These are phyloP conservation scores for Aspergillus felis DNA, from an alignment of 2,329 filamentous ascomycete genomes.

Conservation along the genomic window DNA sequence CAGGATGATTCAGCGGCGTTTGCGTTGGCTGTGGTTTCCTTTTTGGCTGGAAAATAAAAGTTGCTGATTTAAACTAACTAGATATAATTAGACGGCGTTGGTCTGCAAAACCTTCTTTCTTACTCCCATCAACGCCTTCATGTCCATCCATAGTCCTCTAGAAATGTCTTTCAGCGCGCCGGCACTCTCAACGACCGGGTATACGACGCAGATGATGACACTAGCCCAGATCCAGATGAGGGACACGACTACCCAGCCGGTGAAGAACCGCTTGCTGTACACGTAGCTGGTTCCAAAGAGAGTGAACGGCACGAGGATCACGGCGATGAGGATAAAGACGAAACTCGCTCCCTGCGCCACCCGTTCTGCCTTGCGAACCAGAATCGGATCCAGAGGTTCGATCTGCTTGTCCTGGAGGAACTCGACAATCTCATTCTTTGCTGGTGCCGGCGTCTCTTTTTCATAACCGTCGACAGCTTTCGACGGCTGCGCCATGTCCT, in stretches of 20 bases:
- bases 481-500: not conserved
- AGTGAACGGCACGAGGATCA: slow-evolving; percentile 39
- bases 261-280: slow-evolving; percentile 34
- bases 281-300: slow-evolving; percentile 38
- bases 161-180: slow-evolving; percentile 27
- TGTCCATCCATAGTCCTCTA: slow-evolving; percentile 15
- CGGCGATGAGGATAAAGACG: slow-evolving; percentile 33
- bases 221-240: slow-evolving; percentile 42
- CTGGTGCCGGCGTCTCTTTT: slow-evolving; percentile 12
- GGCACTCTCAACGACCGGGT: slow-evolving; percentile 37
- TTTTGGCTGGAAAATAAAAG: not conserved
- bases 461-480: not conserved
- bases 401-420: slow-evolving; percentile 39
- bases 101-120: not conserved
- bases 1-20: not conserved
- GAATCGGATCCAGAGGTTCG: slow-evolving; percentile 40
- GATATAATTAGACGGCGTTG: not conserved
- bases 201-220: slow-evolving; percentile 37
- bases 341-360: slow-evolving; percentile 37
- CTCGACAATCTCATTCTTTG: slow-evolving; percentile 42
- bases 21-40: not conserved
- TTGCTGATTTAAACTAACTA: not conserved
- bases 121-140: slow-evolving; percentile 5
- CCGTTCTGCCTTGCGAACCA: slow-evolving; percentile 33
- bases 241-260: slow-evolving; percentile 38